These are phyloP conservation scores for Teunomyces aglyptinius DNA, from an alignment of 805 yeast species.

Conservation along the genomic window DNA sequence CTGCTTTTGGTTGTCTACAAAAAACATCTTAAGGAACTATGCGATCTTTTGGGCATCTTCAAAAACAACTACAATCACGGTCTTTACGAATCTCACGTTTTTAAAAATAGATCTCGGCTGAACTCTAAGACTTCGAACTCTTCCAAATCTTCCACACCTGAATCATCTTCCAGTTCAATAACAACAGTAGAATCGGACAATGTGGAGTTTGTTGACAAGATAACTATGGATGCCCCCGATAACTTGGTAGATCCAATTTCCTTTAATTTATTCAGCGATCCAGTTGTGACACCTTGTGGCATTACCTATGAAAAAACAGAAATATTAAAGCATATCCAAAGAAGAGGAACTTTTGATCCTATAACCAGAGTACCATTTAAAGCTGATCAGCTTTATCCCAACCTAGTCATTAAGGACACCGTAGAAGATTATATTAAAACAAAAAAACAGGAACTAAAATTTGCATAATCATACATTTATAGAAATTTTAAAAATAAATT, in stretches of 20 bases:
- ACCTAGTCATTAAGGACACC: constrained; percentile 38
- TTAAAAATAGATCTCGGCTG: constrained; percentile 8
- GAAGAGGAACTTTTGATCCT: constrained; percentile 34
- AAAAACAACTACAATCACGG: constrained; percentile 25
- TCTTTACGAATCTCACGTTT: constrained; percentile 15
- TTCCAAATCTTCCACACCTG: constrained; percentile 1
- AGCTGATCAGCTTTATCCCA: constrained; percentile 37
- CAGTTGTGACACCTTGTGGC: constrained; percentile 17
- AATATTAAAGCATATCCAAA: constrained; percentile 11
- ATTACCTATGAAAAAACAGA: constrained; percentile 15
- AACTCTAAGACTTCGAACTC: not conserved
- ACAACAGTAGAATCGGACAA: not conserved
- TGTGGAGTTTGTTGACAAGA: constrained; percentile 5
- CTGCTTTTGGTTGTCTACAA: constrained; percentile 19
- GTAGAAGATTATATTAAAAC: constrained; percentile 24
- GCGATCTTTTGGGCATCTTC: constrained; percentile 18
- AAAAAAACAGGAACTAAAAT: constrained; percentile 4
- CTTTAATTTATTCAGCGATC: constrained; percentile 15
- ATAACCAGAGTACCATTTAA: constrained; percentile 35
- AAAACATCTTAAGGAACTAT: constrained; percentile 17
- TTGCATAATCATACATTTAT: not conserved
- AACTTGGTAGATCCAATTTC: constrained; percentile 14
- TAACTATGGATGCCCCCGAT: constrained; percentile 15
- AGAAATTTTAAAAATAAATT: not conserved
- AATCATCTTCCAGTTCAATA: not conserved